A percentile compares a stretch with the other conserved stretches of the same genome.
Evolutionary conservation across 768 basidiomycete genomes (phyloP).

Genomic region (Pilatotrama ljubarskyi): DNA sequence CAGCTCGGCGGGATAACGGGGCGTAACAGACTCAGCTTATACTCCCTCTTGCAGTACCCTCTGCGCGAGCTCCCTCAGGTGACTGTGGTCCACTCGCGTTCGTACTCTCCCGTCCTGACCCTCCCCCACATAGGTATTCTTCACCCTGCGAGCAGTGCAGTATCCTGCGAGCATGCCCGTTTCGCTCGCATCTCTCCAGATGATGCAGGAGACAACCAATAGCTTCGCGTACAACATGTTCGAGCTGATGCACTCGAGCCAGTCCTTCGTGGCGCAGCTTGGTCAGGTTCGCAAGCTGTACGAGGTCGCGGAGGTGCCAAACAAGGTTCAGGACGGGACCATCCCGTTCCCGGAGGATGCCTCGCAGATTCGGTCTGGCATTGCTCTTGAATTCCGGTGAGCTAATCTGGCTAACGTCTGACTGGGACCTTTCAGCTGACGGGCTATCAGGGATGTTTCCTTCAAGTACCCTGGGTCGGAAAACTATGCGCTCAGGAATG

Average conservation of each 20-base stretch:
- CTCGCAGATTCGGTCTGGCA: conserved; percentile 40
- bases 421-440: too few relatives aligned
- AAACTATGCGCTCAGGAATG: conserved; percentile 53
- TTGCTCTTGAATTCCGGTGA: conserved; percentile 59
- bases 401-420: too few relatives aligned
- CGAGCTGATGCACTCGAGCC: conserved; percentile 5
- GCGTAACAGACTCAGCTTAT: not conserved
- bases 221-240: conserved; percentile 21
- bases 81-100: too few relatives aligned
- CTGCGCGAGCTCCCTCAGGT: conserved; percentile 10
- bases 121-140: conserved; percentile 4
- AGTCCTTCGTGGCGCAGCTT: conserved; percentile 4
- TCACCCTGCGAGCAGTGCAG: conserved; percentile 25
- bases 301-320: conserved; percentile 11
- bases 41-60: not conserved
- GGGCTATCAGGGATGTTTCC: conserved; percentile 56
- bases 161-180: conserved; percentile 23
- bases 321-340: conserved; percentile 4
- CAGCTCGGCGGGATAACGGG: conserved; percentile 34
- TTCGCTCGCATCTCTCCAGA: conserved; percentile 31
- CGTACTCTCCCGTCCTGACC: not conserved
- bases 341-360: conserved; percentile 13
- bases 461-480: conserved; percentile 64
- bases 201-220: conserved; percentile 31
- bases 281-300: conserved; percentile 18